phyloP scores from a whole-genome alignment of 2,329 filamentous ascomycete genomes.

The Monosporascus ibericus region DNA sequence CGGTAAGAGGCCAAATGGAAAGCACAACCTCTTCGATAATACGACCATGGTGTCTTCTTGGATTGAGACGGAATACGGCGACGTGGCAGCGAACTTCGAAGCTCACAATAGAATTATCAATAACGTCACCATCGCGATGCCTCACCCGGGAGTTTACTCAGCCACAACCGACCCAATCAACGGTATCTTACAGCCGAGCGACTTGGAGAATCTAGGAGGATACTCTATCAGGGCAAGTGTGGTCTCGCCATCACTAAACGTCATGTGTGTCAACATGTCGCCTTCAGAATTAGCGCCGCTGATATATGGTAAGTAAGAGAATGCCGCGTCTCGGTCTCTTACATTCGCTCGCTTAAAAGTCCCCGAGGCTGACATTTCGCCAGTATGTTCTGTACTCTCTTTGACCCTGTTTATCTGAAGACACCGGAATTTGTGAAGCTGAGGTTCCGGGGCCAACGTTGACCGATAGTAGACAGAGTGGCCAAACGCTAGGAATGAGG shows the following conservation, averaged over 20 bases:
- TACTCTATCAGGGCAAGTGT: conserved; percentile 65
- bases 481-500: conserved; percentile 36
- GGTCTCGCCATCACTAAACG: conserved; percentile 64
- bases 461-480: conserved; percentile 39
- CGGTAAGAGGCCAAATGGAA: conserved; percentile 48
- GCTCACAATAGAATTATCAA: conserved; percentile 56
- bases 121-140: conserved; percentile 72
- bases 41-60: conserved; percentile 65
- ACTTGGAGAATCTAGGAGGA: conserved; percentile 59
- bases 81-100: conserved; percentile 46
- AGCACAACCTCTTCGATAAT: conserved; percentile 63
- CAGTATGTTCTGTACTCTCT: background rate
- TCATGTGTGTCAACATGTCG: conserved; percentile 64
- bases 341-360: background rate
- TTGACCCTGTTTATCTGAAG: background rate
- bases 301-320: conserved; percentile 35
- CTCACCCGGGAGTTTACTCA: conserved; percentile 60
- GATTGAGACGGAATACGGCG: conserved; percentile 51
- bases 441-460: background rate
- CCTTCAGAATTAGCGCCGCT: conserved; percentile 54
- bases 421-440: background rate
- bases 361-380: background rate
- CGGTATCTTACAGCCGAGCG: conserved; percentile 61
- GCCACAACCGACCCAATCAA: conserved; percentile 59
- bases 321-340: background rate